Percentiles rank a stretch among this genome's conserved stretches.
phyloP scores from a whole-genome alignment of 805 yeast species.

The Grigorovia humatica region DNA sequence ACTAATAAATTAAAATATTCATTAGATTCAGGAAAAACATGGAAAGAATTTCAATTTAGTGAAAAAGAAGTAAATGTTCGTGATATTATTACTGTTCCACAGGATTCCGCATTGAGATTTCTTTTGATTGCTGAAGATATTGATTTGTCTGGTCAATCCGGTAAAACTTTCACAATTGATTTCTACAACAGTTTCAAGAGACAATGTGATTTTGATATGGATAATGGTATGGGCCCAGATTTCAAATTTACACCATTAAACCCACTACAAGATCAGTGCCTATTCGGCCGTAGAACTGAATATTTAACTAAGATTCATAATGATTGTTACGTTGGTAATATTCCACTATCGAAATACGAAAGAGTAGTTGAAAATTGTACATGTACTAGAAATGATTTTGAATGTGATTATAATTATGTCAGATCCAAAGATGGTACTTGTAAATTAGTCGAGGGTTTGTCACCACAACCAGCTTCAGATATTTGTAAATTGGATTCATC shows the following conservation, averaged over 20 bases:
- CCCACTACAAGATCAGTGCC: conserved; percentile 42
- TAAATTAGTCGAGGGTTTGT: conserved; percentile 62
- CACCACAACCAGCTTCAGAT: conserved; percentile 53
- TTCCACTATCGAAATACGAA: conserved; percentile 48
- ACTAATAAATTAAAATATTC: conserved; percentile 59
- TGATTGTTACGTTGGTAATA: conserved; percentile 56
- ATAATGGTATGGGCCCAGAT: conserved; percentile 40
- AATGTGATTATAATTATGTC: conserved; percentile 83
- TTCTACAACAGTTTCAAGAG: conserved; percentile 42
- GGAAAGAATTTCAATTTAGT: conserved; percentile 59
- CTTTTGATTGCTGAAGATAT: conserved; percentile 47
- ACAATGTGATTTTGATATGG: conserved; percentile 44
- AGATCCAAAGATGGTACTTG: conserved; percentile 75
- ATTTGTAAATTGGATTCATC: conserved; percentile 46
- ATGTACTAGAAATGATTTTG: conserved; percentile 80
- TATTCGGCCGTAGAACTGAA: conserved; percentile 60
- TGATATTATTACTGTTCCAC: conserved; percentile 84
- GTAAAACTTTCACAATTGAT: conserved; percentile 45
- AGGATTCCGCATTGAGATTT: conserved; percentile 79
- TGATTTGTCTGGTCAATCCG: conserved; percentile 34
- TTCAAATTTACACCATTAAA: conserved; percentile 55
- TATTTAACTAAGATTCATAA: conserved; percentile 51
- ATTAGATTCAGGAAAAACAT: conserved; percentile 66
- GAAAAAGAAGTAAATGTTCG: conserved; percentile 43
- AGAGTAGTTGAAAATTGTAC: conserved; percentile 56